Evolutionary conservation across 2,329 filamentous ascomycete genomes (phyloP), one percentile per base, ranked within the genome.

Genomic region (Dryadomyces quercivorus): DNA sequence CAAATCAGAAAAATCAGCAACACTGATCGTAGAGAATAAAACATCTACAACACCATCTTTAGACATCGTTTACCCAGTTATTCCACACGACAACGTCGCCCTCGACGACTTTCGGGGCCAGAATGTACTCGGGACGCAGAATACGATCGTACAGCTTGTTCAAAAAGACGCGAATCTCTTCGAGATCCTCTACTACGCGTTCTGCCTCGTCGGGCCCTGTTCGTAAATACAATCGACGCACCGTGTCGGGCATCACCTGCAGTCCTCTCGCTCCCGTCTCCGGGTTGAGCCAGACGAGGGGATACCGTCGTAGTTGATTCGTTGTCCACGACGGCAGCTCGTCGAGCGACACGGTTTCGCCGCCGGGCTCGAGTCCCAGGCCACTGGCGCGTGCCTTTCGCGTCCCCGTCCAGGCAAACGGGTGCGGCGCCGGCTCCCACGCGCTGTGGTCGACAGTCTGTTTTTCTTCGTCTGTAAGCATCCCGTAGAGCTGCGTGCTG

Each of bases 261-360:
- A 73, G 68, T 6, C 69, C 67, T 52, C 68, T 70, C 52, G 70
- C 66, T 5, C 69, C 68, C 0, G 69, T 67, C 5, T 63, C 61
- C 0, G 72, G 71, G 52, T 73, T 74, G 12, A 70, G 63, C 71
- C 71, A 73, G 1, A 73, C 70, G 65, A 73, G 69, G 1, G 72
- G 71, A 58, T 73, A 72, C 52, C 61, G 63, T 56, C 71, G 70
- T 31, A 71, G 51, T 6, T 34, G 10, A 3, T n/a, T 15, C 2
- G 13, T 4, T 8, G 38, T 13, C 51, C 51, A 53, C 4, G 51
- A 3, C 31, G 51, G 34, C 44, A 53, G 44, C 26, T 40, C 18
- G 5, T 53, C 51, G n/a, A 48, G 31, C 34, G 51, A 31, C 44
- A 40, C 36, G 13, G 44, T 48, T 5, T 5, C 18, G 12, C 51